Conservation (phyloP, 1,284 basidiomycete genomes). For the Fomitopsis palustris region DNA sequence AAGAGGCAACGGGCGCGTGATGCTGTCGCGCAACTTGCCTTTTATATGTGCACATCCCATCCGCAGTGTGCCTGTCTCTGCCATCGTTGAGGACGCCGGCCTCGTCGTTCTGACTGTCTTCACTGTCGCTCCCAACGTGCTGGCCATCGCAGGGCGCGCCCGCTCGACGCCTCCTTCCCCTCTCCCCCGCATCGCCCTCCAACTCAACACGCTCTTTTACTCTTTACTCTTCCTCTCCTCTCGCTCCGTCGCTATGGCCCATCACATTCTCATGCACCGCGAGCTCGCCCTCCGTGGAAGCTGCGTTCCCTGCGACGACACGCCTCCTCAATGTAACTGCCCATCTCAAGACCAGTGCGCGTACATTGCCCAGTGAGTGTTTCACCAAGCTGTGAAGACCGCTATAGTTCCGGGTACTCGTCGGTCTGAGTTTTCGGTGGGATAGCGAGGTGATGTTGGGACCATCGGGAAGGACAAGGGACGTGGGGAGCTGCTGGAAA, state of each 20-base stretch:
- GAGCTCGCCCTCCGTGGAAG: conserved; percentile 12
- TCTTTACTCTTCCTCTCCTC: conserved; percentile 16
- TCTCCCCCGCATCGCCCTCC: conserved; percentile 5
- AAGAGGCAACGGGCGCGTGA: neutral
- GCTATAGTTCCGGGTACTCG: conserved; percentile 12
- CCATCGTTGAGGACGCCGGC: conserved; percentile 16
- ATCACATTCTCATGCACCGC: conserved; percentile 41
- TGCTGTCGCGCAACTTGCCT: neutral
- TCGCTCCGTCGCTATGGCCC: conserved; percentile 26
- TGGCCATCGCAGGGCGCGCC: conserved; percentile 29
- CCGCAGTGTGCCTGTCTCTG: conserved; percentile 4
- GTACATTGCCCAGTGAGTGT: conserved; percentile 52
- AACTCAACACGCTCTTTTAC: conserved; percentile 32
- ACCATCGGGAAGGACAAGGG: neutral
- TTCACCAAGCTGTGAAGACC: neutral
- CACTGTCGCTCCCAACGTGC: conserved; percentile 28
- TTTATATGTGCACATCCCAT: conserved; percentile 3
- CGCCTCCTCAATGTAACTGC: conserved; percentile 51
- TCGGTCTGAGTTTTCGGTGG: conserved; percentile 1
- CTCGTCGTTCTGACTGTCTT: conserved; percentile 17
- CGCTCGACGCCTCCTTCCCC: conserved; percentile 7
- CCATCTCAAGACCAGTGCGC: conserved; percentile 51
- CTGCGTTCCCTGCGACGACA: conserved; percentile 31
- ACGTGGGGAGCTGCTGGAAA: neutral
- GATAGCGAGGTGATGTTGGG: neutral